A percentile compares a stretch with the other conserved stretches of the same genome.
Conservation (phyloP, 495 filamentous ascomycete species). For the Aspergillus homomorphus region DNA sequence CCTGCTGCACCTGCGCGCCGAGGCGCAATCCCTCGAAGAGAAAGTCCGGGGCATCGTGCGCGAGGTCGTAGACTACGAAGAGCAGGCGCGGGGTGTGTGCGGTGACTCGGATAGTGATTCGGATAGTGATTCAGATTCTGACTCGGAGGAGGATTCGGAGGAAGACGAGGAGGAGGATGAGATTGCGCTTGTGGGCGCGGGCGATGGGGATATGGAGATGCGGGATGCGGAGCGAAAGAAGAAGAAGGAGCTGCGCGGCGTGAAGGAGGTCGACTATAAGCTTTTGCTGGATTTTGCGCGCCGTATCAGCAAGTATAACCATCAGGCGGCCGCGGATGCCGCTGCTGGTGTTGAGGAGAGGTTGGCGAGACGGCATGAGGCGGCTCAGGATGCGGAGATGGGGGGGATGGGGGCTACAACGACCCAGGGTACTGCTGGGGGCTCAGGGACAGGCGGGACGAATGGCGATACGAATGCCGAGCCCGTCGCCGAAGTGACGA, state of each 20-base stretch:
- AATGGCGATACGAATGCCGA: constrained; percentile 24
- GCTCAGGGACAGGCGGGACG: constrained; percentile 30
- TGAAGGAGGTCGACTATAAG: constrained; percentile 44
- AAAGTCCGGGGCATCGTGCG: constrained; percentile 42
- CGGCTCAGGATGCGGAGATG: constrained; percentile 32
- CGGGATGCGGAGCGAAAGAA: background rate
- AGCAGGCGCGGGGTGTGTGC: constrained; percentile 34
- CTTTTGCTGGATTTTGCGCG: constrained; percentile 45
- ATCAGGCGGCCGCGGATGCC: constrained; percentile 46
- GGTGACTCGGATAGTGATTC: constrained; percentile 31
- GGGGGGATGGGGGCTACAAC: constrained; percentile 21
- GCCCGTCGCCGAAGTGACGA: constrained; percentile 41
- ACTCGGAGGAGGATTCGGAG: constrained; percentile 26
- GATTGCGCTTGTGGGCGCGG: too few species aligned
- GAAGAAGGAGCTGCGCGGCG: constrained; percentile 5
- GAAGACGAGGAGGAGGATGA: too few species aligned
- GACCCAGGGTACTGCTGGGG: constrained; percentile 21
- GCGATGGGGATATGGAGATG: background rate
- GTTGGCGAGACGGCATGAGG: constrained; percentile 15
- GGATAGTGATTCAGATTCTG: constrained; percentile 30
- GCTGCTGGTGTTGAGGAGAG: constrained; percentile 24
- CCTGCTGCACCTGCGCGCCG: constrained; percentile 35
- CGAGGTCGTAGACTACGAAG: constrained; percentile 39
- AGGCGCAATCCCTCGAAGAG: constrained; percentile 39
- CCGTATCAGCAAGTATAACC: constrained; percentile 49